Base-by-base conservation (phyloP, 305 asterid species). In the Fraxinus velutina region DNA sequence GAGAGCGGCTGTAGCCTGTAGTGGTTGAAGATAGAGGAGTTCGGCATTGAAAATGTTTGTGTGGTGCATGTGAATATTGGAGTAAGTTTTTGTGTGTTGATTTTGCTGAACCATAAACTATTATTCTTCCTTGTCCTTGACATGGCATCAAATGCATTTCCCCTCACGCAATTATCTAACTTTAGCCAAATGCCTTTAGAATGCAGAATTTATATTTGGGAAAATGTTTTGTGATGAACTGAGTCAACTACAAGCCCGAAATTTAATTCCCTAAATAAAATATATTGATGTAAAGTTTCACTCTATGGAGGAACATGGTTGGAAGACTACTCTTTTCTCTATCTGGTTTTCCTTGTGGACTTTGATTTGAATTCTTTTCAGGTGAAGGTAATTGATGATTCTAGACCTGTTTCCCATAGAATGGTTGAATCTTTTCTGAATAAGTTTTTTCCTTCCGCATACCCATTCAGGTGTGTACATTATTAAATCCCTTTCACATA, bases 381-480 rank as follows among this genome's bases (percentile, higher is more conserved):
- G 98, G 90, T 94, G 84, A 92, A 83, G 88, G 66, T 92, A 34
- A 86, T 94, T 44, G 93, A 90, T 86, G 99, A 96, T 79, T 80
- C 94, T 3, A 89, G 98, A 87, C 93, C 96, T 55, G 86, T 90
- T 74, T 86, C 90, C 12, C 93, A 86, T 19, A 90, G 86, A 86
- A 42, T 92, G 60, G 88, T 80, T 47, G 98, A 92, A 75, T 89
- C 97, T 52, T 94, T 96, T 87, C 88, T 88, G 73, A 92, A 92
- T 80, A 90, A 92, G 76, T 96, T 96, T 84, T 93, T 96, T 60
- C 98, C 98, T 37, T 92, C 99, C 0, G 99, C 98, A n/a, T 94
- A 94, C 81, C 98, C 99, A 33, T 93, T 92, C 83, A 94, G 98
- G 98, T 90, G 75, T 81, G 44, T 79, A 44, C 75, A 72, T 78